Percentiles rank a stretch among this genome's conserved stretches.
Conservation (phyloP, 2,329 filamentous ascomycete species). For the Helotiales sp. region DNA sequence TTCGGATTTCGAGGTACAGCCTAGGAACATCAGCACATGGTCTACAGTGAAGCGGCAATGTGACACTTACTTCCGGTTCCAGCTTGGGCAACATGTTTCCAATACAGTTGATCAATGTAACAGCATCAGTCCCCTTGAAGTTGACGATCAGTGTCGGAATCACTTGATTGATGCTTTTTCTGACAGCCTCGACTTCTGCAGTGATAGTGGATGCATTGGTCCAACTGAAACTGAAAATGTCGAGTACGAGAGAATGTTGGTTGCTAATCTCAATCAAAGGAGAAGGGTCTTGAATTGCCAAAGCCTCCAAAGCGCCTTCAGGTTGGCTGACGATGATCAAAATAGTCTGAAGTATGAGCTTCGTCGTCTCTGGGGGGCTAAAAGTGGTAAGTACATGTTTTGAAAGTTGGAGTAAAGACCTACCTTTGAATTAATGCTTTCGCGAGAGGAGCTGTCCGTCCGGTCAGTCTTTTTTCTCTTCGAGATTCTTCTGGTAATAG, state of each 20-base stretch:
- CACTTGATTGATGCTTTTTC: constrained; percentile 51
- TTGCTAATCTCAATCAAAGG: constrained; percentile 63
- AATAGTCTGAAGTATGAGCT: constrained; percentile 61
- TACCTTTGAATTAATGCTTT: constrained; percentile 60
- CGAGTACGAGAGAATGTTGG: constrained; percentile 57
- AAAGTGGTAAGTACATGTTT: constrained; percentile 8
- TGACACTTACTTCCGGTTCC: constrained; percentile 51
- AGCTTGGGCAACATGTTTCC: constrained; percentile 57
- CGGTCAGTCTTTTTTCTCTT: constrained; percentile 53
- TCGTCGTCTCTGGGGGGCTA: constrained; percentile 58
- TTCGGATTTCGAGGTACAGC: constrained; percentile 53
- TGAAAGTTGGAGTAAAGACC: constrained; percentile 18
- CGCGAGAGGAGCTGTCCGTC: constrained; percentile 59
- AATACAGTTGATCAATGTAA: constrained; percentile 63
- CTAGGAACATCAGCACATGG: constrained; percentile 41
- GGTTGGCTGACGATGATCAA: constrained; percentile 58
- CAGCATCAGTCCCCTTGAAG: constrained; percentile 64
- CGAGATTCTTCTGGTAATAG: constrained; percentile 57
- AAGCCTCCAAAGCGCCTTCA: constrained; percentile 55
- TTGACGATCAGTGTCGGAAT: constrained; percentile 56
- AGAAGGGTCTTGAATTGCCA: constrained; percentile 56
- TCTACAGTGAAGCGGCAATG: neutral
- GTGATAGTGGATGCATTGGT: constrained; percentile 50
- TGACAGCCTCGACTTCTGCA: constrained; percentile 43
- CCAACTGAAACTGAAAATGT: constrained; percentile 63